Base-by-base conservation (phyloP, 306 rosid species). In the Prunus armeniaca region DNA sequence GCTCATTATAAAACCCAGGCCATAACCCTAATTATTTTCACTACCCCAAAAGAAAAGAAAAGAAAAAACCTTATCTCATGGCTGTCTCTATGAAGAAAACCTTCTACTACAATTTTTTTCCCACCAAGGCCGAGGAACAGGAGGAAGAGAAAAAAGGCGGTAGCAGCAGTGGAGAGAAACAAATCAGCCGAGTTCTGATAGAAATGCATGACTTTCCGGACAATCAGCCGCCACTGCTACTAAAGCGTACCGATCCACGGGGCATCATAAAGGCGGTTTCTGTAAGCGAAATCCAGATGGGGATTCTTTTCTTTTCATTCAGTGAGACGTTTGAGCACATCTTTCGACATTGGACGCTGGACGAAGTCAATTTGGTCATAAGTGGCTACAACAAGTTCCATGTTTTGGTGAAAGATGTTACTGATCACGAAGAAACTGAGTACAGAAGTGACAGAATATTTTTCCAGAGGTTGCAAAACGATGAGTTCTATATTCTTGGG, bases 101-200 rank as follows among this genome's bases (percentile, higher is more conserved):
- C 10, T 57, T 57, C 24, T 72, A 56, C 76, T 72, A 56, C 67
- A 57, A 72, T 15, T 56, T 72, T 45, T 20, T 56, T 4, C 54
- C 66, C n/a, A 41, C 76, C n/a, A 72, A 72, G 27, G 76, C 45
- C 4, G 67, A 72, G 22, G 76, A 56, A 3, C 62, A 13, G 43
- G 58, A 38, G 41, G 27, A 20, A 52, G 67, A 41, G 4, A 15
- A 45, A 22, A 38, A 4, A 41, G 4, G 19, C 47, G 9, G 12
- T 14, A 30, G 14, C 41, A 9, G 12, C 38, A 27, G 19, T 3
- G 45, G 41, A 46, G 28, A 38, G 10, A 58, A n/a, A 9, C 18
- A 17, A 32, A 3, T 72, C 38, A 9, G 38, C 66, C 62, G 20
- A 22, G 38, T 20, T 2, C 10, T 22, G 32, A 10, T 38, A 15